Conservation (phyloP, 2,329 filamentous ascomycete species). For the Byssothecium circinans region DNA sequence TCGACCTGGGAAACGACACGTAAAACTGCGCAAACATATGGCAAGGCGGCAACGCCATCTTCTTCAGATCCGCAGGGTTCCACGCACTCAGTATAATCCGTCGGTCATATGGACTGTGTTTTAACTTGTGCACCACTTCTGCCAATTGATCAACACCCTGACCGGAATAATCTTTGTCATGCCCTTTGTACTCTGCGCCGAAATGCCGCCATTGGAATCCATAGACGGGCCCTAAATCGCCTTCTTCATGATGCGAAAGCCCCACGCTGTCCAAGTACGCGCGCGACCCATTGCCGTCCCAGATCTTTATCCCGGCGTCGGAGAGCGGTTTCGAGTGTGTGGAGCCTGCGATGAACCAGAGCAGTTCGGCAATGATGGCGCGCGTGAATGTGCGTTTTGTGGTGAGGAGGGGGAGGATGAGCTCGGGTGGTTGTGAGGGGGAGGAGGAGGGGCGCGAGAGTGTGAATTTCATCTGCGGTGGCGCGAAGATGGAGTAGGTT, state of each 20-base stretch:
- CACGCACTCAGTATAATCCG: constrained; percentile 89
- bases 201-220: constrained; percentile 99
- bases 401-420: constrained; percentile 87
- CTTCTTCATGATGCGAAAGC: constrained; percentile 76
- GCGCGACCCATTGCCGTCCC: constrained; percentile 95
- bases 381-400: constrained; percentile 95
- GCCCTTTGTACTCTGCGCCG: constrained; percentile 76
- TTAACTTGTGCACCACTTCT: constrained; percentile 85
- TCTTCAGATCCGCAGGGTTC: constrained; percentile 83
- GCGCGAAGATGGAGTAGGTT: constrained; percentile 86
- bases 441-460: constrained; percentile 62
- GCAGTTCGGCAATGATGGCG: constrained; percentile 85
- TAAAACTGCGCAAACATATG: constrained; percentile 99
- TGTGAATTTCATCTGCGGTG: constrained; percentile 80
- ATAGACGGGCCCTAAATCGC: constrained; percentile 93
- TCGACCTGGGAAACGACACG: constrained; percentile 67
- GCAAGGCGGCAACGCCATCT: constrained; percentile 91
- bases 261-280: constrained; percentile 86
- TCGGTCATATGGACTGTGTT: constrained; percentile 81
- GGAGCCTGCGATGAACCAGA: constrained; percentile 89
- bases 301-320: constrained; percentile 87
- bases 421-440: constrained; percentile 47
- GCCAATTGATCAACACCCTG: constrained; percentile 92
- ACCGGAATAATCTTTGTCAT: constrained; percentile 76
- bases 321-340: constrained; percentile 79